A percentile compares a stretch with the other conserved stretches of the same genome.
Evolutionary conservation across 768 basidiomycete species (phyloP).

Genomic region (Auricularia auricula-judae): DNA sequence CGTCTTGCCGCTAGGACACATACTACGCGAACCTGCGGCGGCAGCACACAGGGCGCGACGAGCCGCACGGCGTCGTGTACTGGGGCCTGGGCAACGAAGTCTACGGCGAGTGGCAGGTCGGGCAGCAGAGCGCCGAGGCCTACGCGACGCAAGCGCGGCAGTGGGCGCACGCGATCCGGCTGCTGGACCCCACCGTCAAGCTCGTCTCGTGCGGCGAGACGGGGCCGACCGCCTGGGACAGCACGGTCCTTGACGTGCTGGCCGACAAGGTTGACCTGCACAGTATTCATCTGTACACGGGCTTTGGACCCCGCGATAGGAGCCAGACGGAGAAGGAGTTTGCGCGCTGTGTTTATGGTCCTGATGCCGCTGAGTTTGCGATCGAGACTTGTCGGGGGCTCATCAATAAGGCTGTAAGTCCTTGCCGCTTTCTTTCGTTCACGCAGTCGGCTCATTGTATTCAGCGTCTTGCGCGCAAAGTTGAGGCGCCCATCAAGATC

Average conservation of each 20-base stretch:
- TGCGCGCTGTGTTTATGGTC: neutral
- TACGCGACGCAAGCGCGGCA: slow-evolving; percentile 46
- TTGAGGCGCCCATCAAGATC: neutral
- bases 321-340: neutral
- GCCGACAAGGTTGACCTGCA: slow-evolving; percentile 3
- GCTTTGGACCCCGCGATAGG: neutral
- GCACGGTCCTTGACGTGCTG: slow-evolving; percentile 18
- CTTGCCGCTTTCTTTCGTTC: neutral
- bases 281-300: neutral
- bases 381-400: neutral
- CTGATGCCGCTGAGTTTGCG: neutral
- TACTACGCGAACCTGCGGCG: slow-evolving; percentile 47
- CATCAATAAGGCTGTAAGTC: neutral
- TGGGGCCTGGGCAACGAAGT: slow-evolving; percentile 42
- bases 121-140: slow-evolving; percentile 42
- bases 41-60: slow-evolving; percentile 41
- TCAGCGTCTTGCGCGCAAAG: neutral
- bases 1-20: no score
- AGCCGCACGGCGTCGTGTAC: slow-evolving; percentile 40
- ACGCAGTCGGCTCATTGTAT: neutral
- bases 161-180: slow-evolving; percentile 50
- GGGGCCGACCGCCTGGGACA: slow-evolving; percentile 28
- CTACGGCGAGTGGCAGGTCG: slow-evolving; percentile 47
- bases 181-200: slow-evolving; percentile 45
- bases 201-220: slow-evolving; percentile 42